Base-by-base conservation (phyloP, 345 rosid genomes). In the Xanthoceras sorbifolium region DNA sequence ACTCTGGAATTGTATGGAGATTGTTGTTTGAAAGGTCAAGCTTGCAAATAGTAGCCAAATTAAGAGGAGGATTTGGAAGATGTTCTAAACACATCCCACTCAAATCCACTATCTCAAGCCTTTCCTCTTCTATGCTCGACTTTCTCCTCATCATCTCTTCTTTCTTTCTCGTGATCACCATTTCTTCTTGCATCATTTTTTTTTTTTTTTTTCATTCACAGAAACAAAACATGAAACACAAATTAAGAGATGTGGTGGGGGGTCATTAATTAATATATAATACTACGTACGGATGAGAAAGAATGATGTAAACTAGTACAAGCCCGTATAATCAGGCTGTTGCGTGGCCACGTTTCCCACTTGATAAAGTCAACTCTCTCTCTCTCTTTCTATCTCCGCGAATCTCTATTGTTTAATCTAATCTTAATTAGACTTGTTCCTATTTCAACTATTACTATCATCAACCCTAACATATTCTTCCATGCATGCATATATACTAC, bases 1-100 rank as follows among this genome's bases (percentile, higher is more conserved):
- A 94, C 78, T 94, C 98, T 22, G 97, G 95, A 84, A 94, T 90
- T 94, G 89, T 60, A 90, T 88, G 93, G 75, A 94, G 91, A 85
- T 94, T 93, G 79, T 93, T 94, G 74, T 89, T 88, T 78, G 97
- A 93, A 74, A 94, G 94, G 75, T 94, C 90, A 5, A 94, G 86
- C 72, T 89, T 90, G 82, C 85, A 88, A 77, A 94, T 87, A 20
- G 79, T 64, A 17, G 84, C 85, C 76, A 94, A 76, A 80, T 89
- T 89, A 38, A 91, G 78, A 55, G 94, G 71, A 80, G 93, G 90
- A 44, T 60, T 82, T 0, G 93, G 88, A 34, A 95, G 87, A 76
- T 85, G 80, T n/a, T 89, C 86, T 76, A 94, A 80, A 23, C 86
- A 88, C 88, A 88, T 77, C 48, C 92, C 90, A 74, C 95, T 92